Conservation (phyloP, 306 rosid species). For the Lupinus albus region DNA sequence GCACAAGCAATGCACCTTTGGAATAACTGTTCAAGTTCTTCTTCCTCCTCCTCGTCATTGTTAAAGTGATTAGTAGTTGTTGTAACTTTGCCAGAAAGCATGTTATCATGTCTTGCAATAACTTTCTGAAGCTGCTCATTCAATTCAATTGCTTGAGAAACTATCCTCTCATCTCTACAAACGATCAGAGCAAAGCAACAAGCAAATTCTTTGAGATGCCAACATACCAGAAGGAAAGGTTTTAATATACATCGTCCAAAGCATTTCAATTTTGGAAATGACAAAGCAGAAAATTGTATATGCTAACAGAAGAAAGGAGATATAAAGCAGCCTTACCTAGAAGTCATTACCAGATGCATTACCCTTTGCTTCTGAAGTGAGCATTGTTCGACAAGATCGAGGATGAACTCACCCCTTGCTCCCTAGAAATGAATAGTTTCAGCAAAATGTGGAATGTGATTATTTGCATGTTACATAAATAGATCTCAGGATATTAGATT, state of each 20-base stretch:
- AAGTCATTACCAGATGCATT: constrained; percentile 88
- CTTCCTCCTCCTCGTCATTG: constrained; percentile 70
- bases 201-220: constrained; percentile 1
- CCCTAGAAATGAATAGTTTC: constrained; percentile 49
- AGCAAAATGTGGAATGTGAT: constrained; percentile 28
- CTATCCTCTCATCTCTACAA: constrained; percentile 63
- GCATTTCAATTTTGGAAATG: constrained; percentile 24
- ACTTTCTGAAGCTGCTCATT: constrained; percentile 83
- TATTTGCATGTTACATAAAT: constrained; percentile 13
- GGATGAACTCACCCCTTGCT: constrained; percentile 88
- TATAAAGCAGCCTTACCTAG: constrained; percentile 64
- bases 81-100: constrained; percentile 55
- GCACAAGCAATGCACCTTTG: constrained; percentile 55
- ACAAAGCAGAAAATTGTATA: constrained; percentile 6
- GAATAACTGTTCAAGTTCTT: constrained; percentile 79
- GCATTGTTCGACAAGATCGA: constrained; percentile 94
- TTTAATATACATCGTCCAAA: constrained; percentile 22
- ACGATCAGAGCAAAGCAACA: constrained; percentile 17
- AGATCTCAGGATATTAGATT: constrained; percentile 20
- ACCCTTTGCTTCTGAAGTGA: constrained; percentile 91
- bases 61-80: constrained; percentile 47
- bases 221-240: constrained; percentile 29
- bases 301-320: constrained; percentile 20
- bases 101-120: constrained; percentile 76
- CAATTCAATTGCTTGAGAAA: constrained; percentile 76